These are phyloP conservation scores for Dianthus caryophyllus DNA, from an alignment of 148 eudicot genomes.

Conservation along the genomic window DNA sequence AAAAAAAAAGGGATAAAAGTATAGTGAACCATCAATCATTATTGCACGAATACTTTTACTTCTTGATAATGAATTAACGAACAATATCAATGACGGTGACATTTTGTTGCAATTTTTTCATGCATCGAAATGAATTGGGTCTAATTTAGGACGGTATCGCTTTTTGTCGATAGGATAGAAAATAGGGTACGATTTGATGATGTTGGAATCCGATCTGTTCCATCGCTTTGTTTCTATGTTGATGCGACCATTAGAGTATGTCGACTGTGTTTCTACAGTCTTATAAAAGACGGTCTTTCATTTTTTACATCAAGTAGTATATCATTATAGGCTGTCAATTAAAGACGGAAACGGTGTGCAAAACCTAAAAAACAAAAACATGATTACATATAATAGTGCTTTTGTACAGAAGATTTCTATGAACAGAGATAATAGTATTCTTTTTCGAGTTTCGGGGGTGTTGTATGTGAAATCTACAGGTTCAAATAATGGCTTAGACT, in stretches of 20 bases:
- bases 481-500: slow-evolving; percentile 49
- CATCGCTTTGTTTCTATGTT: no score
- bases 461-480: slow-evolving; percentile 18
- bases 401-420: slow-evolving; percentile 10
- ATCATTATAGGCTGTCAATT: slow-evolving; percentile 4
- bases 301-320: background rate
- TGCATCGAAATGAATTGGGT: background rate
- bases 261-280: no score
- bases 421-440: slow-evolving; percentile 2
- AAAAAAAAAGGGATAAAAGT: slow-evolving; percentile 2
- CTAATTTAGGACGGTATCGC: background rate
- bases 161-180: background rate
- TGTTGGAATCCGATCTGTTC: no score
- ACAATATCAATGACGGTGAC: background rate
- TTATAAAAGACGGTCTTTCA: no score
- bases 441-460: background rate
- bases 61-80: background rate
- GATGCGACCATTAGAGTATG: no score
- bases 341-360: background rate
- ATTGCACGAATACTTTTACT: background rate
- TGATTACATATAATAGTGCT: slow-evolving; percentile 5
- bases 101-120: background rate
- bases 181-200: background rate
- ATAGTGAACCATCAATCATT: background rate
- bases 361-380: background rate